Percentiles rank a stretch among this genome's conserved stretches.
These are phyloP conservation scores for Cryptosporidium meleagridis DNA, from an alignment of 169 alveolate genomes.

Conservation along the genomic window DNA sequence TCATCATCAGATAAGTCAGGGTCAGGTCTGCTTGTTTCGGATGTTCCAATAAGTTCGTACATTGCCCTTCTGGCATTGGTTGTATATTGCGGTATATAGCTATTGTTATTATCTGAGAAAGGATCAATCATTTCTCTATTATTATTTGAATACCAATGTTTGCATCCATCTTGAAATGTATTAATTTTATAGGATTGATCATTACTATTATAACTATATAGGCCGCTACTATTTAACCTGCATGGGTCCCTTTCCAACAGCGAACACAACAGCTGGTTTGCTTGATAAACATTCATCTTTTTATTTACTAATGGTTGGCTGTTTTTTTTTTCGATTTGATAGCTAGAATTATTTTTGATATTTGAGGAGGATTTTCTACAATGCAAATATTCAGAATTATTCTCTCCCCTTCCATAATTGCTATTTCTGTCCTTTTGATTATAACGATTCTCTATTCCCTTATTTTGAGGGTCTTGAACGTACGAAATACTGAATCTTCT, in stretches of 20 bases:
- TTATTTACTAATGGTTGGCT: conserved; percentile 13
- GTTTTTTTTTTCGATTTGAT: not conserved
- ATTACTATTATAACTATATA: conserved; percentile 63
- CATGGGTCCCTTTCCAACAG: conserved; percentile 65
- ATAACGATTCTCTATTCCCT: not conserved
- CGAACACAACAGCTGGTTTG: conserved; percentile 64
- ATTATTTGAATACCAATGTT: conserved; percentile 57
- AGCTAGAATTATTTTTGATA: not conserved
- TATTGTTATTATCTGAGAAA: conserved; percentile 59
- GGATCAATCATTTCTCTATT: conserved; percentile 67
- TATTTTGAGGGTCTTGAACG: conserved; percentile 19
- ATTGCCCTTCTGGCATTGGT: conserved; percentile 73
- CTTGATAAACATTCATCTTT: conserved; percentile 56
- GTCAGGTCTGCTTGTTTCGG: conserved; percentile 55
- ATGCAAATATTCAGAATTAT: conserved; percentile 4
- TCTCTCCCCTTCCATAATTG: not conserved
- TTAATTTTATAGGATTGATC: conserved; percentile 65
- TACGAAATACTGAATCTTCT: conserved; percentile 70
- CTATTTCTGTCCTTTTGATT: not conserved
- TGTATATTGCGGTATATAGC: conserved; percentile 72
- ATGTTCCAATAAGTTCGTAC: conserved; percentile 71
- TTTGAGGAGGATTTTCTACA: not conserved
- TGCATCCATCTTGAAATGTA: conserved; percentile 72
- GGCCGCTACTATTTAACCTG: conserved; percentile 58
- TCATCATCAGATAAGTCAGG: conserved; percentile 71